A percentile compares a stretch with the other conserved stretches of the same genome.
Conservation (phyloP, 225 moss, liverwort and hornwort species). For the Anthoceros angustus region DNA sequence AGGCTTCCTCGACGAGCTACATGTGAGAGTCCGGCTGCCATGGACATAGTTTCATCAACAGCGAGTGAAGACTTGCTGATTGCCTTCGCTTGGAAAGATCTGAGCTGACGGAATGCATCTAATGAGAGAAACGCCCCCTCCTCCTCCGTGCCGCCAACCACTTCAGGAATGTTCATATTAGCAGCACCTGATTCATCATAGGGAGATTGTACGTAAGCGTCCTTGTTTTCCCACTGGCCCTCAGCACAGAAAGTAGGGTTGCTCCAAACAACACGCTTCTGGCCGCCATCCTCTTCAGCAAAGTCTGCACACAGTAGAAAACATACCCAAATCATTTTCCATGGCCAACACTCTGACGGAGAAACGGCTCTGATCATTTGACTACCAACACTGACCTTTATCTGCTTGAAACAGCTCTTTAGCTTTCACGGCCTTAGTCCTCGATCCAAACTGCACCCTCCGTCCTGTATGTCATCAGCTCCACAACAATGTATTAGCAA, state of each 20-base stretch:
- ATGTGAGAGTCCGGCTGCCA: not conserved
- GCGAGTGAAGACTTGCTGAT: not conserved
- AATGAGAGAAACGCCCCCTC: too few relatives aligned
- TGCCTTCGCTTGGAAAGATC: too few relatives aligned
- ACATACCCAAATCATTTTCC: not conserved
- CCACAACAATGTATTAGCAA: not conserved
- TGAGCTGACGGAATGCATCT: too few relatives aligned
- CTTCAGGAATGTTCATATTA: too few relatives aligned
- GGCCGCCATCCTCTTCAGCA: not conserved
- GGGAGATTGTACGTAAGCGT: not conserved
- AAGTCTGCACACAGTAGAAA: not conserved
- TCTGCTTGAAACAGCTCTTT: not conserved
- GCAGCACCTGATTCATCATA: too few relatives aligned
- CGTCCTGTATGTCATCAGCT: not conserved
- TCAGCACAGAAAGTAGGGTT: not conserved
- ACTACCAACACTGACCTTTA: not conserved
- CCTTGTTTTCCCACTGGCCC: not conserved
- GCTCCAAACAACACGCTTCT: not conserved
- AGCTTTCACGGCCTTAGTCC: not conserved
- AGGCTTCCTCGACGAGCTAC: not conserved
- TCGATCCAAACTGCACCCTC: slow-evolving; percentile 1
- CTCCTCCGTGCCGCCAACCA: too few relatives aligned
- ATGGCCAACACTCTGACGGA: not conserved
- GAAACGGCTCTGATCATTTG: not conserved
- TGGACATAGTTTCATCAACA: too few relatives aligned